Evolutionary conservation across 169 alveolate species (phyloP), one percentile per base, ranked within the genome.

Genomic region (Amoebophrya sp.): DNA sequence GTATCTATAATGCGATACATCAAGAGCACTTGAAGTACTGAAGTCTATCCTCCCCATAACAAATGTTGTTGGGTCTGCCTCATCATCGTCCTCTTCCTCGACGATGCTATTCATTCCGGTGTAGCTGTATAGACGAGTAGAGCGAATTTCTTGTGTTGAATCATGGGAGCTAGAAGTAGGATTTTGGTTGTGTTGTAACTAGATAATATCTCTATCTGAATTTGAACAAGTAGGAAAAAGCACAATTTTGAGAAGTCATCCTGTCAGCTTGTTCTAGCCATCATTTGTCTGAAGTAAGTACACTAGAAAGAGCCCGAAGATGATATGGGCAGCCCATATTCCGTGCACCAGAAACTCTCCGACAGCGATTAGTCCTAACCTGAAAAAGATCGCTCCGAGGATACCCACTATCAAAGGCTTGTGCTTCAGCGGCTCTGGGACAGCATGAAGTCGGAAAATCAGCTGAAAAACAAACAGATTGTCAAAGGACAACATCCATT

Each of bases 401-500:
- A 89, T 41, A 1, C 92, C 92, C 34, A 23, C 24, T 40, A 89
- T 23, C 34, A 89, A 41, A 23, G 92, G 76, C 24, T 89, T 89
- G 78, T 89, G 54, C 39, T 89, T 89, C 78, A 38, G 41, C 12
- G 39, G 36, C 0, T 89, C 78, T 12, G 92, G 92, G 41, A 78
- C 47, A n/a, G 0, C 33, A 78, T 89, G 47, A 3, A 38, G 29
- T 26, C 33, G 23, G 78, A 89, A 89, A 12, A 89, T 34, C 83
- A 89, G 23, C 41, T 89, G 78, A 78, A 89, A 89, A 6, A 89
- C 78, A n/a, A 89, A 89, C 41, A 89, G 78, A 78, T 89, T 89
- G 92, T 89, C 92, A 34, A 89, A 29, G 41, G 83, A 41, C n/a
- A 89, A 78, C 83, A 41, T 40, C 83, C 78, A 89, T 78, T 89